A percentile compares a stretch with the other conserved stretches of the same genome.
Conservation (phyloP, 352 stramenopile species). For the Globisporangium iwayamae region DNA sequence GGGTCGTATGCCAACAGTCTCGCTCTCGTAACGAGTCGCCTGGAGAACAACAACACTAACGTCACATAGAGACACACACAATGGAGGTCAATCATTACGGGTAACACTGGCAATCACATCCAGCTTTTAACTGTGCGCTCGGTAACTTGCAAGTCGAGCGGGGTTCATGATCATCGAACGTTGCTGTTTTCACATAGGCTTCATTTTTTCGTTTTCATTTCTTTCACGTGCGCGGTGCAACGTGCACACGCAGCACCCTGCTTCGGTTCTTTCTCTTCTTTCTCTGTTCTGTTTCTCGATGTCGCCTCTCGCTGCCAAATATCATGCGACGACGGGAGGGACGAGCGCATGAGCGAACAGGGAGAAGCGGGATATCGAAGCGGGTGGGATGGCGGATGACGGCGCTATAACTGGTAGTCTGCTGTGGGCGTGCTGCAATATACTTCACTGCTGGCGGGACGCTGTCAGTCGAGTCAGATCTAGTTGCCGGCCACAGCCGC, state of each 20-base stretch:
- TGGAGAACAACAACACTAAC: background rate
- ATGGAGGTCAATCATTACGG: too few relatives aligned
- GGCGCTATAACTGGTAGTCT: conserved; percentile 12
- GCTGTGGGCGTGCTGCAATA: background rate
- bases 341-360: background rate
- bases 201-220: conserved; percentile 10
- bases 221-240: conserved; percentile 10
- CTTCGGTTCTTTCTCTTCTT: background rate
- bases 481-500: conserved; percentile 79
- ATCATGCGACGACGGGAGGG: conserved; percentile 2
- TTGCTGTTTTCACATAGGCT: background rate
- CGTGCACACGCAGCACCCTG: background rate
- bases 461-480: conserved; percentile 1
- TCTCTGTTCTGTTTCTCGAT: background rate
- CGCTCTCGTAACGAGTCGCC: background rate
- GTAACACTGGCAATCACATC: too few relatives aligned
- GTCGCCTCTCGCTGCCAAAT: conserved; percentile 8
- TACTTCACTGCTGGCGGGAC: background rate
- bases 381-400: background rate
- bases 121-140: background rate
- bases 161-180: background rate
- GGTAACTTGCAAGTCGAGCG: too few relatives aligned
- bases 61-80: background rate
- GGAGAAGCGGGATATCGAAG: background rate
- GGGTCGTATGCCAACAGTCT: background rate